phyloP scores from a whole-genome alignment of 345 rosid species.

The Isatis tinctoria region DNA sequence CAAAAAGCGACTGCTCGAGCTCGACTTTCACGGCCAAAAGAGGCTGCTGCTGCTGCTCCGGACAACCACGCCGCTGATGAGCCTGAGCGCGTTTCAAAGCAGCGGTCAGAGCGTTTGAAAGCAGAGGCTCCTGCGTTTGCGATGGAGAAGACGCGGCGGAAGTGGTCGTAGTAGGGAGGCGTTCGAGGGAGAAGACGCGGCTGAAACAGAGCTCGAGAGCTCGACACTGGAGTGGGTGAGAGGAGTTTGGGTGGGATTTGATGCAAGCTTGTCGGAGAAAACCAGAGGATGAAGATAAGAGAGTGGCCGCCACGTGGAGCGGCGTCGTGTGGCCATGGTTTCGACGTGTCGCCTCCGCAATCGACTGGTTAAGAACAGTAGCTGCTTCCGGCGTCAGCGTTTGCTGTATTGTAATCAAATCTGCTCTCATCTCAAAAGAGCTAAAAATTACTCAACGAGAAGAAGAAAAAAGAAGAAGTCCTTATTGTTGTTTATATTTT shows the following conservation, averaged over 20 bases:
- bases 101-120: conserved; percentile 96
- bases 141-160: conserved; percentile 31
- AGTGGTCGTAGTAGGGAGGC: conserved; percentile 69
- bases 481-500: neutral
- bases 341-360: conserved; percentile 84
- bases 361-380: conserved; percentile 72
- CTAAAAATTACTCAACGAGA: neutral
- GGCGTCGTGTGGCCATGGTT: conserved; percentile 97
- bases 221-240: conserved; percentile 98
- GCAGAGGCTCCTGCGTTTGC: conserved; percentile 60
- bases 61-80: conserved; percentile 96
- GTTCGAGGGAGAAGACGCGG: conserved; percentile 96
- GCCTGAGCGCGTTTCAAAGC: conserved; percentile 98
- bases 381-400: conserved; percentile 99
- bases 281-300: conserved; percentile 73
- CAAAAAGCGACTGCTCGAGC: conserved; percentile 72
- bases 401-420: conserved; percentile 90
- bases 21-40: conserved; percentile 90
- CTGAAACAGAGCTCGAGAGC: conserved; percentile 99
- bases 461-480: neutral
- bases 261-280: conserved; percentile 95
- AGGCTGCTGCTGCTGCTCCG: conserved; percentile 98
- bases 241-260: conserved; percentile 95
- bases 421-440: conserved; percentile 70
- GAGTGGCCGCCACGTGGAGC: conserved; percentile 93